Evolutionary conservation across 1,139 yeast genomes (phyloP).

Genomic region (Hemisphaericaspora xylofermentans): DNA sequence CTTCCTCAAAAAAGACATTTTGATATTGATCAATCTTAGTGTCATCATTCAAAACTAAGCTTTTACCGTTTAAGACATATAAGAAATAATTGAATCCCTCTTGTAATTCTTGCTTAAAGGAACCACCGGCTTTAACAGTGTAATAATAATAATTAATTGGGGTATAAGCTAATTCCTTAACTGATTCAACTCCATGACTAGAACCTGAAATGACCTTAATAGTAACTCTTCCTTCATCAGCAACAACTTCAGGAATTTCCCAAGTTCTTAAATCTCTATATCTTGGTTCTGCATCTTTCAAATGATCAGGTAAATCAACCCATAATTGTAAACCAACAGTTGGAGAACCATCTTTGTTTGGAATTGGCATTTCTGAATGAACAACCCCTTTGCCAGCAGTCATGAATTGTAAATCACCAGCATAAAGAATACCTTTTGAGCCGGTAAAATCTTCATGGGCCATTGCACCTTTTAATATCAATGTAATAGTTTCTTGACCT

Average conservation of each 20-base stretch:
- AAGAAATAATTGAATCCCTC: constrained; percentile 68
- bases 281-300: constrained; percentile 71
- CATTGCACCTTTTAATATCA: constrained; percentile 69
- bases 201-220: constrained; percentile 79
- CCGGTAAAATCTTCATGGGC: constrained; percentile 96
- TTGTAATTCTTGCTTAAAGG: constrained; percentile 61
- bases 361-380: constrained; percentile 85
- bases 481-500: constrained; percentile 87
- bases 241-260: constrained; percentile 66
- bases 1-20: constrained; percentile 63
- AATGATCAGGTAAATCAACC: constrained; percentile 80
- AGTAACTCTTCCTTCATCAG: constrained; percentile 64
- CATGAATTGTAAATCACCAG: constrained; percentile 93
- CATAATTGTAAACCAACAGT: constrained; percentile 82
- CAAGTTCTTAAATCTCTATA: constrained; percentile 73
- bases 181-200: constrained; percentile 72
- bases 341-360: constrained; percentile 52
- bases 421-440: constrained; percentile 67
- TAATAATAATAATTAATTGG: constrained; percentile 78
- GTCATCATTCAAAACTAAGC: constrained; percentile 47
- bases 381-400: constrained; percentile 91
- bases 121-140: constrained; percentile 66
- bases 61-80: constrained; percentile 64
- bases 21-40: constrained; percentile 45
- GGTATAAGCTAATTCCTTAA: constrained; percentile 77